These are phyloP conservation scores for Mycena olivaceomarginata DNA, from an alignment of 768 basidiomycete species.

Conservation along the genomic window DNA sequence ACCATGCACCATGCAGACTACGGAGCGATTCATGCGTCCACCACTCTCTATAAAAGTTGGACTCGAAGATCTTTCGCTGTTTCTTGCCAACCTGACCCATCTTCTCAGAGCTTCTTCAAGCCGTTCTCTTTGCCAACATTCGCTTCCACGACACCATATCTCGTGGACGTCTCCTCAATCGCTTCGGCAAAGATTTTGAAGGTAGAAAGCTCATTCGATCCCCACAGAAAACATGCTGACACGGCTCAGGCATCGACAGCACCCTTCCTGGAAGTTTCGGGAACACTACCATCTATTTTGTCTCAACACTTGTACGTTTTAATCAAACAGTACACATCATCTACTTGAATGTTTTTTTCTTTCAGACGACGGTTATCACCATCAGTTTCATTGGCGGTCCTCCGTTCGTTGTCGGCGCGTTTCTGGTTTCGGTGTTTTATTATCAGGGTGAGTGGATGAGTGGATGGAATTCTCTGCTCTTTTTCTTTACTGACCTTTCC, in stretches of 20 bases:
- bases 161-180: constrained; percentile 87
- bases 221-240: constrained; percentile 29
- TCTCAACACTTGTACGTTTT: constrained; percentile 68
- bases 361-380: constrained; percentile 78
- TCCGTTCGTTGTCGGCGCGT: constrained; percentile 80
- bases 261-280: constrained; percentile 90
- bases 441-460: constrained; percentile 53
- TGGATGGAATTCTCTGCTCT: too few species aligned
- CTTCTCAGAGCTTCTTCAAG: constrained; percentile 76
- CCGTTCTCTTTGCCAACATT: constrained; percentile 91
- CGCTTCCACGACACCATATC: constrained; percentile 96
- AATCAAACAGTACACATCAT: too few species aligned
- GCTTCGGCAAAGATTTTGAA: constrained; percentile 95
- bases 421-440: constrained; percentile 77
- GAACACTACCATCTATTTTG: constrained; percentile 80
- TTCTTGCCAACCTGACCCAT: background rate
- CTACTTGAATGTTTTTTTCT: background rate
- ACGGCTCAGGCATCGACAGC: constrained; percentile 84
- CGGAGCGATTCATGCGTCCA: constrained; percentile 90
- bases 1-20: constrained; percentile 63
- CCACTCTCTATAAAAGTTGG: constrained; percentile 82
- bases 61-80: constrained; percentile 32
- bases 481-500: too few species aligned
- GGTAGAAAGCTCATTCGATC: constrained; percentile 55
- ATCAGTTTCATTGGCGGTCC: constrained; percentile 87